Base-by-base conservation (phyloP, 352 stramenopile genomes). In the Pythium insidiosum region DNA sequence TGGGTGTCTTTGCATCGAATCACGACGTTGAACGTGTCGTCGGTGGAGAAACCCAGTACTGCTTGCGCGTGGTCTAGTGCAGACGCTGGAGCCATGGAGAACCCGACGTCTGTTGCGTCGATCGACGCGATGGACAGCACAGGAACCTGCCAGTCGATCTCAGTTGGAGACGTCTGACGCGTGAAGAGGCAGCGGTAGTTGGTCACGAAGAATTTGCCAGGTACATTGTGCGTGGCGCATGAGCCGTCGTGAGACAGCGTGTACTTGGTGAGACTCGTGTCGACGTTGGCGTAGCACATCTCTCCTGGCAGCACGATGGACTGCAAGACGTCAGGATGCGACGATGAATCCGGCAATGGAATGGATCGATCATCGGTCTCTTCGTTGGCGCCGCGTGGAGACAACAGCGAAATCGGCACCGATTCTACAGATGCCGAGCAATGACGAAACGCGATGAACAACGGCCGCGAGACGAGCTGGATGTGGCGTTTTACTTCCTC, bases 141-240 rank as follows among this genome's bases (percentile, higher is more conserved):
- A 0, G 80, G 76, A 5, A 88, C 59, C 19, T 92, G 76, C 80
- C 76, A 89, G 24, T 81, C 73, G 18, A 89, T 69, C 25, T 78
- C 66, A 13, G 58, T 58, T 19, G 44, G 50, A 23, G 55, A 68
- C 13, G 86, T 50, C 6, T 84, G 19, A 9, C 64, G 64, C 15
- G 63, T 81, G 56, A 90, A 93, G 23, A 87, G 63, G 31, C 80
- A 93, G 7, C 80, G 77, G 37, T 90, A 93, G 51, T 84, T 93
- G 11, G 75, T 90, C 30, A 93, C 73, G 37, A 77, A 90, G 38
- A 93, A 62, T 38, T 82, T 85, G 2, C 80, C 80, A 23, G 63
- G 75, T 31, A 87, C 69, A 37, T 84, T 86, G 38, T 88, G 74
- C 29, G 72, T 61, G 18, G 80, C 39, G 19, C 75, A 88, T 12